Evolutionary conservation across 148 eudicot genomes (phyloP), one percentile per base, ranked within the genome.

Genomic region (Rhododendron henanense): DNA sequence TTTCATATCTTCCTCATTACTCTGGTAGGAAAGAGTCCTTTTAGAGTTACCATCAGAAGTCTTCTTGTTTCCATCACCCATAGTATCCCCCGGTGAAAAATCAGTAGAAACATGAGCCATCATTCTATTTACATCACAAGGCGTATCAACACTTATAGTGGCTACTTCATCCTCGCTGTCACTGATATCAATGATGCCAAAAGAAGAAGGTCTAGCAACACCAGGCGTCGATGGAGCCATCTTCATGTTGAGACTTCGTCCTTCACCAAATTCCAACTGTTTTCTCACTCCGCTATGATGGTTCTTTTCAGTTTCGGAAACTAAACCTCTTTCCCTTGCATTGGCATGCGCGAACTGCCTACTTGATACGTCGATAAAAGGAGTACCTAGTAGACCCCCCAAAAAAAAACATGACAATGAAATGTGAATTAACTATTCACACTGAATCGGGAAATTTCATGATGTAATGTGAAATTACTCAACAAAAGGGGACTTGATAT

Each of bases 181-280:
- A 85, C 86, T 84, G 1, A 91, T 86, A 74, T 87, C 88, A 79
- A 90, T 87, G 28, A 89, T 61, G 76, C 79, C 89, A 87, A 61
- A 76, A 79, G 87, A 61, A 71, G 84, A 39, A 31, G 87, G 76
- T 41, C 82, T 85, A 41, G 19, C 86, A 86, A 86, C 86, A 25
- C 85, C 91, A 63, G 94, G 96, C 39, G 94, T 95, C 23, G 90
- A 81, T 53, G 95, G 96, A 84, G 94, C 91, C 74, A 91, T 85
- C 84, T 89, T 93, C 87, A 84, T 87, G 67, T 41, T 37, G 67
- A 85, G 81, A 57, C 84, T 81, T 87, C 85, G 87, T 61, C 87
- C 92, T 85, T 84, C 83, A 83, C 74, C 88, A 81, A 87, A 93
- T 48, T 63, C 48, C 84, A 92, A 85, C 31, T 80, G 86, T 83